Evolutionary conservation across 1,139 yeast species (phyloP).

Genomic region (Suhomyces wounanorum): DNA sequence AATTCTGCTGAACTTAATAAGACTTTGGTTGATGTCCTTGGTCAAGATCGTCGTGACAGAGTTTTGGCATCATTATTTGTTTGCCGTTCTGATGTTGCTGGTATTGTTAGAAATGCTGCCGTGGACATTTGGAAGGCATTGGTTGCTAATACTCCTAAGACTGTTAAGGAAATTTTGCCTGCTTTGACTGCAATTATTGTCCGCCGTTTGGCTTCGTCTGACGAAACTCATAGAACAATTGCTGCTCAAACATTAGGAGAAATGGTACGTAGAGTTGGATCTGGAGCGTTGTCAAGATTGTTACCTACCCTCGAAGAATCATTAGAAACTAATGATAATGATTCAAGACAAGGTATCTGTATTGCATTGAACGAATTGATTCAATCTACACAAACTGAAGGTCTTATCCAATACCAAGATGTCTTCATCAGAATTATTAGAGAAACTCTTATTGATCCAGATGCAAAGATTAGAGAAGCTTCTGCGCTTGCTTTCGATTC

Average conservation of each 20-base stretch:
- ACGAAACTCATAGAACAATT: conserved; percentile 76
- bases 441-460: conserved; percentile 74
- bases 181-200: conserved; percentile 79
- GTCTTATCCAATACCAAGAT: conserved; percentile 65
- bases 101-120: conserved; percentile 87
- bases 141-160: conserved; percentile 93
- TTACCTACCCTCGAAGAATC: conserved; percentile 82
- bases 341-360: conserved; percentile 94
- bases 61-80: conserved; percentile 82
- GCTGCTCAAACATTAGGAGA: conserved; percentile 97
- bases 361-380: conserved; percentile 87
- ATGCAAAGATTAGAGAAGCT: conserved; percentile 77
- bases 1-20: conserved; percentile 62
- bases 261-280: conserved; percentile 91
- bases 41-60: conserved; percentile 85
- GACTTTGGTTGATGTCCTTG: conserved; percentile 76
- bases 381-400: conserved; percentile 67
- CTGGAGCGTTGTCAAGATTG: conserved; percentile 79
- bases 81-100: conserved; percentile 90
- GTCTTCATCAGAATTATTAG: conserved; percentile 75
- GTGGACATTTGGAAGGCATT: conserved; percentile 96
- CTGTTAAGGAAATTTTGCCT: conserved; percentile 92
- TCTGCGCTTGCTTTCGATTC: conserved; percentile 92
- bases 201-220: conserved; percentile 76
- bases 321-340: conserved; percentile 62